Evolutionary conservation across 169 alveolate genomes (phyloP).

Genomic region (Fabrea salina): DNA sequence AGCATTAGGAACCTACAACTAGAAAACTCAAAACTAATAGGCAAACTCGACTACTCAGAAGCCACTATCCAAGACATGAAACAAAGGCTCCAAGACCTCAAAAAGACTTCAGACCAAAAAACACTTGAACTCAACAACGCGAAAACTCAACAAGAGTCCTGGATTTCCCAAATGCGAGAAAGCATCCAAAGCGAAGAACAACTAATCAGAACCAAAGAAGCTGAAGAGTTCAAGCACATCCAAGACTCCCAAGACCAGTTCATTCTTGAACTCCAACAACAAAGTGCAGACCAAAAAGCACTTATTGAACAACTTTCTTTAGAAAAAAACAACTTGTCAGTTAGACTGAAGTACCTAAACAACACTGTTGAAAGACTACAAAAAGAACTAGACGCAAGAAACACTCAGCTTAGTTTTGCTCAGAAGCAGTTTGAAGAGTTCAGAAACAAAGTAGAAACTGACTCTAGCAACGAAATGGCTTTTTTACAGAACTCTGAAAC

Average conservation of each 20-base stretch:
- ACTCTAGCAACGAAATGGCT: slow-evolving; percentile 11
- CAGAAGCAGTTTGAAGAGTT: slow-evolving; percentile 24
- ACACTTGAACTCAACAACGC: neutral
- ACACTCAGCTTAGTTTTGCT: neutral
- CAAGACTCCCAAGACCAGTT: slow-evolving; percentile 7
- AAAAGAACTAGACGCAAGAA: slow-evolving; percentile 5
- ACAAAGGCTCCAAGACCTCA: slow-evolving; percentile 17
- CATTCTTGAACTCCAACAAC: neutral
- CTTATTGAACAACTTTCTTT: neutral
- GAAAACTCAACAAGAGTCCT: neutral
- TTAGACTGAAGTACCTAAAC: neutral
- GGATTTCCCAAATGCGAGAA: neutral
- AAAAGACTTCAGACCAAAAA: too few relatives aligned
- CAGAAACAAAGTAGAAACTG: slow-evolving; percentile 14
- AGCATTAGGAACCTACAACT: neutral
- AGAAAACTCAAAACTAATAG: slow-evolving; percentile 24
- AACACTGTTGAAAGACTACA: slow-evolving; percentile 5
- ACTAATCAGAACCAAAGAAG: slow-evolving; percentile 5
- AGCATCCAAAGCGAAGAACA: slow-evolving; percentile 4
- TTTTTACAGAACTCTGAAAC: neutral
- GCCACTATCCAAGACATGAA: neutral
- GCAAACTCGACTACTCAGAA: neutral
- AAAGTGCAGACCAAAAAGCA: neutral
- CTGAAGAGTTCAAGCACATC: neutral
- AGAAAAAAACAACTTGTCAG: neutral